Conservation (phyloP, 805 yeast species). For the Starmerella bacillaris region DNA sequence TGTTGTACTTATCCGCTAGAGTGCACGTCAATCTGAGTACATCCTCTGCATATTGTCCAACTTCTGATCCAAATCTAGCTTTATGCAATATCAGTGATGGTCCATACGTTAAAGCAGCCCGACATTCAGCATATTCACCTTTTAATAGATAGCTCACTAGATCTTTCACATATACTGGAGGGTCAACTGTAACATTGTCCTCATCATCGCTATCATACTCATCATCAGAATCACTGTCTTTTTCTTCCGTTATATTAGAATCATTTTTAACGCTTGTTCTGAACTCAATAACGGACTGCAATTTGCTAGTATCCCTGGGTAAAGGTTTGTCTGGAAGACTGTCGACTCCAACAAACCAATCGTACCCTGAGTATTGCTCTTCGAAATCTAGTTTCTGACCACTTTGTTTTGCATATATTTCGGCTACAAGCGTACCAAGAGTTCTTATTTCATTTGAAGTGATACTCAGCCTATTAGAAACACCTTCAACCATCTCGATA, state of each 20-base stretch:
- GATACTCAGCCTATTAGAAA: slow-evolving; percentile 40
- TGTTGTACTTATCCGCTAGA: slow-evolving; percentile 38
- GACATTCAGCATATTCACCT: slow-evolving; percentile 32
- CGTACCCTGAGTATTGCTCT: slow-evolving; percentile 11
- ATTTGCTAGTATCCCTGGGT: no score
- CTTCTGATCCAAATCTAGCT: slow-evolving; percentile 39
- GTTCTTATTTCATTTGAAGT: slow-evolving; percentile 29
- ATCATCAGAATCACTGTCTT: slow-evolving; percentile 21
- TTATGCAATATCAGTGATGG: slow-evolving; percentile 52
- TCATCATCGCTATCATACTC: slow-evolving; percentile 18
- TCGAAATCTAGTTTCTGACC: slow-evolving; percentile 19
- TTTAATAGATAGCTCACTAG: slow-evolving; percentile 38
- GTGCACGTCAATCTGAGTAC: slow-evolving; percentile 36
- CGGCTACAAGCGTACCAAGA: slow-evolving; percentile 43
- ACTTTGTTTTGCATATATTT: slow-evolving; percentile 20
- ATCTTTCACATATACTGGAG: slow-evolving; percentile 60
- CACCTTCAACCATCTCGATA: slow-evolving; percentile 29
- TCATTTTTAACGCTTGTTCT: no score
- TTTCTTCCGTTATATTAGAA: no score
- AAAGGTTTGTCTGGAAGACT: slow-evolving; percentile 2
- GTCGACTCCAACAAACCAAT: slow-evolving; percentile 13
- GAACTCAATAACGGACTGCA: no score
- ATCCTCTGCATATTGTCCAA: slow-evolving; percentile 38
- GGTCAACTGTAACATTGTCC: slow-evolving; percentile 24
- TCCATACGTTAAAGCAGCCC: slow-evolving; percentile 33